These are phyloP conservation scores for Byssochlamys sp. DNA, from an alignment of 2,329 filamentous ascomycete genomes.

Conservation along the genomic window DNA sequence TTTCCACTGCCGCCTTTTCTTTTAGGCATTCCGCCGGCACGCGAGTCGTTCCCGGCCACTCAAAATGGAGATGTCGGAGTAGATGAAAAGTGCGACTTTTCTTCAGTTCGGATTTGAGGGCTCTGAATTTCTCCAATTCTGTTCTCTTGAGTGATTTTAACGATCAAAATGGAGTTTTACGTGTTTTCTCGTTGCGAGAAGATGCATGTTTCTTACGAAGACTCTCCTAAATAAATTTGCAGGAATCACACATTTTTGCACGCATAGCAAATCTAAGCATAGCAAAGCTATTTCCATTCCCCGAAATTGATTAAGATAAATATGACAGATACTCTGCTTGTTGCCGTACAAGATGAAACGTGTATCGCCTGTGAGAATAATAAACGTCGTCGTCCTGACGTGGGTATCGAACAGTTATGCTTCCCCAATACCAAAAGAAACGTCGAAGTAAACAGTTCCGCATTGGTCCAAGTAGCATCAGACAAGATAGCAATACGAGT, in stretches of 20 bases:
- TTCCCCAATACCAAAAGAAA: background rate
- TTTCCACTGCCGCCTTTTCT: background rate
- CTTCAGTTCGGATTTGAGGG: no score
- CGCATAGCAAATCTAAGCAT: background rate
- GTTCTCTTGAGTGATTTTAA: no score
- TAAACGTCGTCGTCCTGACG: background rate
- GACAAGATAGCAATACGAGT: background rate
- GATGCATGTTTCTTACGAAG: no score
- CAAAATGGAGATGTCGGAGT: no score
- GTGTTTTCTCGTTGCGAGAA: no score
- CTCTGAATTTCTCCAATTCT: no score
- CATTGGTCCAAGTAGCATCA: background rate
- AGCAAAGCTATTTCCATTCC: background rate
- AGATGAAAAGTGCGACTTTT: no score
- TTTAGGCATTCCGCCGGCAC: background rate
- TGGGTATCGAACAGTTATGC: background rate
- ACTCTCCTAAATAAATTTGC: no score
- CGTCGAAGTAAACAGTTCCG: background rate
- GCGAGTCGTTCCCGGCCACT: background rate
- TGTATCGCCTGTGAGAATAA: background rate
- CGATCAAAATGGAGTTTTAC: no score
- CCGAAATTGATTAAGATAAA: background rate
- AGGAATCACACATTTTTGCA: no score
- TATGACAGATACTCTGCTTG: background rate
- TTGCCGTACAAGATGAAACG: background rate